Evolutionary conservation across 116 monocot genomes (phyloP), one percentile per base, ranked within the genome.

Genomic region (Zostera marina): DNA sequence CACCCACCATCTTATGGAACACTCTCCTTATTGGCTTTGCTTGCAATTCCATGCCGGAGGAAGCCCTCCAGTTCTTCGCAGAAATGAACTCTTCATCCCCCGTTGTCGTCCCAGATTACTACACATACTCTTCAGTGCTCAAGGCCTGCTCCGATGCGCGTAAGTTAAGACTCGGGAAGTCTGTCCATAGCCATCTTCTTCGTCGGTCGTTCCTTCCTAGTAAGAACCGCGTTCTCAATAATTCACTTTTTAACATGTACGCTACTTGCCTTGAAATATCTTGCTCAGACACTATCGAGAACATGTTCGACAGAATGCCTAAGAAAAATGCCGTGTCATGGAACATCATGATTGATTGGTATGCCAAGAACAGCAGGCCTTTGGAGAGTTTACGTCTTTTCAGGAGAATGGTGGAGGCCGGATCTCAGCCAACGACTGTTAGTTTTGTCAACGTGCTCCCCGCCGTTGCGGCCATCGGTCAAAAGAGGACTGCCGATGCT

Each of bases 311-410:
- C 21, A 68, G 66, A 78, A 85, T 89, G 82, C 82, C 73, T 43
- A 63, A 59, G 54, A 74, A 76, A 66, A 98, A 98, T 38, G 86
- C 68, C 7, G 86, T 98, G 8, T 58, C 98, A 11, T 90, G 80
- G 78, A 98, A 98, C 62, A 98, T 76, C 0, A n/a, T 98, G 69
- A 72, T 98, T 17, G 71, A 69, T 1, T 98, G 86, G 86, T 81
- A 74, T 54, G 74, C 68, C 3, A 68, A 65, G 38, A 56, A 25
- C 26, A 0, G 14, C 3, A 60, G 70, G 9, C 72, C 70, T 4
- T 23, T 41, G 19, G 66, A 75, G 3, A 82, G 90, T 7, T 26
- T 82, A 54, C 46, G 38, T 3, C 54, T 45, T 63, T 98, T 98
- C 45, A 56, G 7, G 60, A 17, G 24, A 15, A 78, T 98, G 86